phyloP scores from a whole-genome alignment of 108 stramenopile genomes.

The Poteriospumella lacustris region DNA sequence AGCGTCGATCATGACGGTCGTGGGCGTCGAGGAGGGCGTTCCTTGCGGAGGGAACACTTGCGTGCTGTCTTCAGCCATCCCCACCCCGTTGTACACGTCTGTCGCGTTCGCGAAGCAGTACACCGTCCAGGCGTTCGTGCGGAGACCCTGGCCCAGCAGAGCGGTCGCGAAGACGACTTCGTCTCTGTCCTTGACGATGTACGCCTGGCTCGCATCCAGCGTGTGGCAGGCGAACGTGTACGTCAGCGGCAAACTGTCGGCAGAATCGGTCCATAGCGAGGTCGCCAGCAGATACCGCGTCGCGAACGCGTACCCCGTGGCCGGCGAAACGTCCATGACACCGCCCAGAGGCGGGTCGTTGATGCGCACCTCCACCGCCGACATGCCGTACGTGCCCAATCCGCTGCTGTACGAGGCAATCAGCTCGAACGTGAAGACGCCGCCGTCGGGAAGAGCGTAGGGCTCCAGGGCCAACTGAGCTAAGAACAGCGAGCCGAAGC shows the following conservation, averaged over 20 bases:
- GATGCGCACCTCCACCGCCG: background rate
- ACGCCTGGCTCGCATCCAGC: background rate
- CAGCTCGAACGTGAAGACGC: background rate
- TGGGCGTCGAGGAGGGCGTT: background rate
- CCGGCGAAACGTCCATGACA: background rate
- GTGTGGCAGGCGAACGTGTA: background rate
- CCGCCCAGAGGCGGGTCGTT: background rate
- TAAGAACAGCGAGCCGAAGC: too few species aligned
- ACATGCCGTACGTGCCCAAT: too few species aligned
- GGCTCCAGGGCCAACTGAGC: background rate
- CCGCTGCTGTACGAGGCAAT: background rate
- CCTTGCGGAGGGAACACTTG: background rate
- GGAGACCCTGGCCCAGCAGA: background rate
- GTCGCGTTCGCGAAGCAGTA: background rate
- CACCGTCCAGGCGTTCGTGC: background rate
- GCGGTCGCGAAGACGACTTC: background rate
- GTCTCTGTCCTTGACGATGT: background rate
- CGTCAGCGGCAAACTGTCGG: background rate
- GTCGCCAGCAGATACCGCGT: background rate
- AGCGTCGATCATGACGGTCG: too few species aligned
- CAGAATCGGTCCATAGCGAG: background rate
- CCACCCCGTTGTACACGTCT: background rate
- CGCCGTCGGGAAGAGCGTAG: background rate
- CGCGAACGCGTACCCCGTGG: background rate
- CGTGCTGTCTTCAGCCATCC: background rate